Evolutionary conservation across 2,329 filamentous ascomycete genomes (phyloP).

Genomic region (Colletotrichum sublineola): DNA sequence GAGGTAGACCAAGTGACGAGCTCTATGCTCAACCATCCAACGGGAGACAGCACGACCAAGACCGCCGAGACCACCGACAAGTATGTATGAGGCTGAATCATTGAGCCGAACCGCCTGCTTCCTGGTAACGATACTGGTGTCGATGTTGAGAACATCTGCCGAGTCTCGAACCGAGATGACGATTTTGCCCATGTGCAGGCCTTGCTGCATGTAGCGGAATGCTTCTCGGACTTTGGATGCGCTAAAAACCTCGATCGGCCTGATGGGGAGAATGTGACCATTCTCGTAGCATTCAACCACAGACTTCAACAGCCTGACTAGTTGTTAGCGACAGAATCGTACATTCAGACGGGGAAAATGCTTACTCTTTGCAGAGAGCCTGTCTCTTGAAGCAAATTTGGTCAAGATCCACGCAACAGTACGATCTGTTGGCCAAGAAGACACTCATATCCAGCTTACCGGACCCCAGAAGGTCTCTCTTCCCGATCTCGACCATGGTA

Average conservation of each 20-base stretch:
- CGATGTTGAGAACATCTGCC: conserved; percentile 52
- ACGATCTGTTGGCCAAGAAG: conserved; percentile 56
- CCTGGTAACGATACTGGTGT: conserved; percentile 31
- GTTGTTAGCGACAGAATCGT: no score
- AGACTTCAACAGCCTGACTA: conserved; percentile 4
- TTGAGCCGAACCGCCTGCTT: conserved; percentile 46
- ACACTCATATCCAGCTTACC: conserved; percentile 56
- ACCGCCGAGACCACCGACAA: conserved; percentile 43
- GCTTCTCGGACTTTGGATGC: conserved; percentile 46
- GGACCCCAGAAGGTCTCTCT: conserved; percentile 48
- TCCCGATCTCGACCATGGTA: conserved; percentile 51
- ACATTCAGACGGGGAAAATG: neutral
- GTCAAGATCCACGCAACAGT: conserved; percentile 50
- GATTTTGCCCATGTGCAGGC: conserved; percentile 60
- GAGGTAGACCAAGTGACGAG: conserved; percentile 49
- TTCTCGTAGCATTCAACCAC: conserved; percentile 20
- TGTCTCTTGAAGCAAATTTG: neutral
- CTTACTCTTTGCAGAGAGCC: conserved; percentile 29
- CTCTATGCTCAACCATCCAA: conserved; percentile 52
- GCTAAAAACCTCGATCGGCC: neutral
- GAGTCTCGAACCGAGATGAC: conserved; percentile 44
- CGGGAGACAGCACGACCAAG: conserved; percentile 49
- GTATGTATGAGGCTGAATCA: conserved; percentile 48
- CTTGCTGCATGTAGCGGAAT: conserved; percentile 58
- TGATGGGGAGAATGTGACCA: neutral